Evolutionary conservation across 106 monocot species (phyloP), one percentile per base, ranked within the genome.

Genomic region (Dioscorea zingiberensis): DNA sequence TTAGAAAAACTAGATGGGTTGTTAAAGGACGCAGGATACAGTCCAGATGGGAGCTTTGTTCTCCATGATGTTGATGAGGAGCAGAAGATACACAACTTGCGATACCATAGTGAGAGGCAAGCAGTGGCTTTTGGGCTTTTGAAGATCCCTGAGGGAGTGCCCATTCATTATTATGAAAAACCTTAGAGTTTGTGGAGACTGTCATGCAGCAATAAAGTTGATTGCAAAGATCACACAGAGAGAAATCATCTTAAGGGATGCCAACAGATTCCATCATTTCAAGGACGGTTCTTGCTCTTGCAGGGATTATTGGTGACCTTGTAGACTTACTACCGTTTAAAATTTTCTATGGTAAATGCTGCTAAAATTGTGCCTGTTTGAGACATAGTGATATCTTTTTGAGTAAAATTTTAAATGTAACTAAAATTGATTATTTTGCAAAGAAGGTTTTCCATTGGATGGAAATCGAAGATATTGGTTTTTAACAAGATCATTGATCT

Each of bases 21-120:
- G 59, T 63, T 92, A 61, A 76, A 74, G 48, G 82, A 92, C 57
- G 76, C 77, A 12, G 92, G 92, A 8, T 92, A 92, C 47, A 61
- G 45, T 63, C 82, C 92, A 18, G 92, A 92, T 73, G 72, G 74
- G 56, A 87, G 80, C 46, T 87, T 75, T 64, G 87, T 82, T 27
- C 84, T 92, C 23, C 87, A 92, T 59, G 92, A 92, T 71, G 69
- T 92, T 32, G 92, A 92, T 70, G 84, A 92, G 59, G 92, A 92
- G 70, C 82, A 92, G 56, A 92, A 92, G 62, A 72, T 48, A 17
- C 77, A 77, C 55, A 73, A 67, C 58, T 70, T 92, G 60, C 53
- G 73, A 25, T 80, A 84, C 28, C 92, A 92, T 61, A 92, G 87
- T 55, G 92, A 92, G 65, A 84, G 82, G 74, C 79, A 78, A 47